These are phyloP conservation scores for Pleoardoris graminearum DNA, from an alignment of 2,329 filamentous ascomycete species.

Conservation along the genomic window DNA sequence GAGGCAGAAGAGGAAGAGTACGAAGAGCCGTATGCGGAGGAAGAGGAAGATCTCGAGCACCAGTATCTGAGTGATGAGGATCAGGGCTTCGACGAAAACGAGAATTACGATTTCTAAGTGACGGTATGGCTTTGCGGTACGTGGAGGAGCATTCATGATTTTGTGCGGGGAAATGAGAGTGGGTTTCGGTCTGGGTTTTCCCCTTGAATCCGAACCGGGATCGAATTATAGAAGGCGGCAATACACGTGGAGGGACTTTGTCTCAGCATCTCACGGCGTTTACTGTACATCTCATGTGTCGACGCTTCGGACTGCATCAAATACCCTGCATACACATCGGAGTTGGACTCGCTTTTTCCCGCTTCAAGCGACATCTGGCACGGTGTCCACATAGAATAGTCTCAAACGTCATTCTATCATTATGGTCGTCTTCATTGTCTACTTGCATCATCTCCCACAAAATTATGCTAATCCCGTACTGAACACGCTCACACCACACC, in stretches of 20 bases:
- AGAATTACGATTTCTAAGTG: conserved; percentile 25
- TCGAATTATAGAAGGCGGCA: background rate
- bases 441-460: too few species aligned
- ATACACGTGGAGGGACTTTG: background rate
- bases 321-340: background rate
- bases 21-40: conserved; percentile 43
- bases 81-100: conserved; percentile 49
- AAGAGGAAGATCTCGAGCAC: conserved; percentile 45
- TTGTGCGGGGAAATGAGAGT: background rate
- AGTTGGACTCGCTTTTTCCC: background rate
- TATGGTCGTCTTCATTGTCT: too few species aligned
- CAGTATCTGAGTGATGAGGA: conserved; percentile 50
- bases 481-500: background rate
- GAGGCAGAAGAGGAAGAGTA: conserved; percentile 40
- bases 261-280: background rate
- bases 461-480: background rate
- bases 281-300: background rate
- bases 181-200: background rate
- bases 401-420: too few species aligned
- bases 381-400: too few species aligned
- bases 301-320: background rate
- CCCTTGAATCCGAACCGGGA: too few species aligned
- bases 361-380: background rate
- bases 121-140: background rate
- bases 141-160: background rate